Conservation (phyloP, 2,329 filamentous ascomycete species). For the Cladosporium austrohemisphaericum region DNA sequence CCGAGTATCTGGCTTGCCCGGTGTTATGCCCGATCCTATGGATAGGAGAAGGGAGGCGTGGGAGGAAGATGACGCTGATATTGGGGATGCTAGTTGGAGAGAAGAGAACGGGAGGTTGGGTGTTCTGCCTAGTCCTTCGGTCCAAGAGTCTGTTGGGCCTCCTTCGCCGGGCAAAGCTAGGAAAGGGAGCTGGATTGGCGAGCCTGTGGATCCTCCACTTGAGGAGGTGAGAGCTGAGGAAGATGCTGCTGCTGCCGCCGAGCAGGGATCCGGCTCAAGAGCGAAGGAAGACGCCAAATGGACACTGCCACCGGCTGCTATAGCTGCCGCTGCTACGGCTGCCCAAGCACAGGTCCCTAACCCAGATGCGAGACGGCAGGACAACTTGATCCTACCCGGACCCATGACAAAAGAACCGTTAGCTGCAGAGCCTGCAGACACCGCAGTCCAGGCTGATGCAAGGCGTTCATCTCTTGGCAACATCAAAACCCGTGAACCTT, state of each 20-base stretch:
- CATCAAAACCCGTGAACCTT: background rate
- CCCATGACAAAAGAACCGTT: background rate
- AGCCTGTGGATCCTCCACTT: constrained; percentile 20
- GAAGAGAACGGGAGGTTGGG: constrained; percentile 21
- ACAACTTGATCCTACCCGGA: too few species aligned
- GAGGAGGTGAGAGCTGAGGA: constrained; percentile 11
- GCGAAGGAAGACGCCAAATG: too few species aligned
- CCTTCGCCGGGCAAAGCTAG: background rate
- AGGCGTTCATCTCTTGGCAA: background rate
- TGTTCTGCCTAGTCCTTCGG: constrained; percentile 27
- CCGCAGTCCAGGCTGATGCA: background rate
- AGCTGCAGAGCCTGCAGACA: too few species aligned
- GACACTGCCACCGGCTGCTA: background rate
- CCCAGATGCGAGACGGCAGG: too few species aligned
- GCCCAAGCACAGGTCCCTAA: too few species aligned
- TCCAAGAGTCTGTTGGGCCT: constrained; percentile 1
- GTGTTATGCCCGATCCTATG: constrained; percentile 16
- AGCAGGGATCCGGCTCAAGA: too few species aligned
- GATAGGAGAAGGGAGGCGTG: constrained; percentile 6
- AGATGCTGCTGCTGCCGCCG: background rate
- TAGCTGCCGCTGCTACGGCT: too few species aligned
- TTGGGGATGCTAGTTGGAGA: background rate
- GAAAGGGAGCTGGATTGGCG: constrained; percentile 14
- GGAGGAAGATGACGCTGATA: constrained; percentile 11
- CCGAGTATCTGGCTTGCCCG: background rate